Conservation (phyloP, 139 green algal genomes). For the Tetratostichococcus sp. region DNA sequence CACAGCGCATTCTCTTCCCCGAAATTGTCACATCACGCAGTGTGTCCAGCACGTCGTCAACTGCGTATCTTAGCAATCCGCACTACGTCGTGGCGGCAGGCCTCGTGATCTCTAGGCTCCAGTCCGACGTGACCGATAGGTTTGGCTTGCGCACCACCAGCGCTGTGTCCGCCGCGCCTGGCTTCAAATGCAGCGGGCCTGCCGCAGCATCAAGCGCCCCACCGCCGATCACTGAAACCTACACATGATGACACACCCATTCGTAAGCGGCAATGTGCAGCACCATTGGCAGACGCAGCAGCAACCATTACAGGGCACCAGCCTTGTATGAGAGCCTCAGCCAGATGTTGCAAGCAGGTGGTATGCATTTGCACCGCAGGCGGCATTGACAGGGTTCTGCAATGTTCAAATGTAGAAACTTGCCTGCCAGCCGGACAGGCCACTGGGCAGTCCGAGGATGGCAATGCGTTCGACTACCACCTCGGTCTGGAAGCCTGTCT, state of each 20-base stretch:
- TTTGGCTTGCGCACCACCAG: conserved; percentile 50
- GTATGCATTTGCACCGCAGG: too few relatives aligned
- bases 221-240: not conserved
- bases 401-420: too few relatives aligned
- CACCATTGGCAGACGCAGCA: too few relatives aligned
- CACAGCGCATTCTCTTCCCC: too few relatives aligned
- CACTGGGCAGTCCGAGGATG: conserved; percentile 36
- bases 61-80: too few relatives aligned
- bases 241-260: not conserved
- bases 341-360: too few relatives aligned
- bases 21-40: too few relatives aligned
- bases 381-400: too few relatives aligned
- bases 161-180: conserved; percentile 19
- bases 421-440: conserved; percentile 13
- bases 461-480: conserved; percentile 40
- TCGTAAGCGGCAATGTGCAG: too few relatives aligned
- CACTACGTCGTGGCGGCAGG: not conserved
- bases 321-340: too few relatives aligned
- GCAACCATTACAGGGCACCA: too few relatives aligned
- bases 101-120: conserved; percentile 25
- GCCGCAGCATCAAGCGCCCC: conserved; percentile 14
- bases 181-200: conserved; percentile 23
- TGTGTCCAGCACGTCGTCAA: too few relatives aligned
- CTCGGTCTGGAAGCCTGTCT: not conserved
- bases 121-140: conserved; percentile 35